Evolutionary conservation across 2,329 filamentous ascomycete species (phyloP), one percentile per base, ranked within the genome.

Genomic region (Epichloe gansuensis): DNA sequence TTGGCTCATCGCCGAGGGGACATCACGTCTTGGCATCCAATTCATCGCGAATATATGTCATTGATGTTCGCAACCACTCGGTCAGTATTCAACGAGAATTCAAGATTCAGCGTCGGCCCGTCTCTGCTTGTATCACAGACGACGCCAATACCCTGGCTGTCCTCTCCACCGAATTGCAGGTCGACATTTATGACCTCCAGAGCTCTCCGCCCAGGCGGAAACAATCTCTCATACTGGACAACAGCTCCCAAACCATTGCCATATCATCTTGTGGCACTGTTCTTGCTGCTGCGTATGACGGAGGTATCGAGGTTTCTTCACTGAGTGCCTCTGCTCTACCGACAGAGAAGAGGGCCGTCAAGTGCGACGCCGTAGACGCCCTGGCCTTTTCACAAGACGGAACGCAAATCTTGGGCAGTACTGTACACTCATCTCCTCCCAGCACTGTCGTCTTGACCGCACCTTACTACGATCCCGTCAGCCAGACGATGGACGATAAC

Each of bases 261-360:
- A 71, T 95, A 34, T 91, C 89, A 0, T 88, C 89, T 1, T 87
- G 85, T 57, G 88, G 88, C 25, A 82, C 84, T 44, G 86, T 95
- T 13, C 70, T 95, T 46, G 90, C 90, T 25, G 85, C 88, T 15
- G 89, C 89, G 7, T 94, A 91, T 66, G 83, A 89, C 62, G 86
- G 87, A 52, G 88, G 87, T n/a, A 91, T 95, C 56, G 90, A 95
- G 66, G 86, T 95, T 0, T 83, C 87, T 31, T 86, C 88, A 5
- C 72, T 95, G 41, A 80, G 80, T 47, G 74, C 83, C 2, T 78
- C 75, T 51, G 81, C 80, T 28, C 62, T 84, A 31, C 67, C 78
- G 12, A 86, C 80, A 0, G 85, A 90, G 59, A 77, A 85, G 60
- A 77, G 88, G 59, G 80, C 86, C 11, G 86, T 91, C 53, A 88